Evolutionary conservation across 139 green algal genomes (phyloP).

Genomic region (Edaphochlamys debaryana): DNA sequence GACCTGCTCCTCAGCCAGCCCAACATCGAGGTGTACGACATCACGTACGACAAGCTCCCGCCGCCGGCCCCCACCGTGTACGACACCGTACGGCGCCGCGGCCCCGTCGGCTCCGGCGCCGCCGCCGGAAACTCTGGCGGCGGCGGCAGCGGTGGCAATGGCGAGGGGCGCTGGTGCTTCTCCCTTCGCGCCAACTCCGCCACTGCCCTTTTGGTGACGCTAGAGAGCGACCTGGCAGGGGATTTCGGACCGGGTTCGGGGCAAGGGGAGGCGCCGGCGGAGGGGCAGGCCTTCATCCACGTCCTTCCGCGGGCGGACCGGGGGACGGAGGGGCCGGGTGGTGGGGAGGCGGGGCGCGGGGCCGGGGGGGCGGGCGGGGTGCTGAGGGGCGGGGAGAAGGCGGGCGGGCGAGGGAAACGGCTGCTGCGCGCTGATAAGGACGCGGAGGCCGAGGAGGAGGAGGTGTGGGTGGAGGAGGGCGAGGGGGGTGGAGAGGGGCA

Average conservation of each 20-base stretch:
- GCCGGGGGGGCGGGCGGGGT: too few species aligned
- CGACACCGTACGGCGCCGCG: neutral
- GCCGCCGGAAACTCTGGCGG: too few species aligned
- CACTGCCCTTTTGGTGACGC: neutral
- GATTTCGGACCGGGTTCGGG: neutral
- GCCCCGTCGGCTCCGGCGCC: too few species aligned
- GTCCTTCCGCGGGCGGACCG: neutral
- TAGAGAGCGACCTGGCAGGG: neutral
- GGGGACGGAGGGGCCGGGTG: too few species aligned
- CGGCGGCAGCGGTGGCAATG: neutral
- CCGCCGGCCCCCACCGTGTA: neutral
- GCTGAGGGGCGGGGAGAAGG: too few species aligned
- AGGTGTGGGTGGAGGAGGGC: too few species aligned
- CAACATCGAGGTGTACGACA: constrained; percentile 16
- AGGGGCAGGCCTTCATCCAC: neutral
- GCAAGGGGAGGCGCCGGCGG: neutral
- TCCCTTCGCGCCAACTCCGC: neutral
- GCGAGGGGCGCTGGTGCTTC: constrained; percentile 24
- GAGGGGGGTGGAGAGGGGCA: neutral
- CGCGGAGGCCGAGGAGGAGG: neutral
- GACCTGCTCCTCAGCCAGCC: constrained; percentile 15
- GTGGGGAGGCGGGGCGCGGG: too few species aligned
- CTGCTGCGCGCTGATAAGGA: neutral
- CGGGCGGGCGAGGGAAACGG: neutral
- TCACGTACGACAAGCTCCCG: neutral